A percentile compares a stretch with the other conserved stretches of the same genome.
These are phyloP conservation scores for Hypoxylon perforatum DNA, from an alignment of 495 filamentous ascomycete species.

Conservation along the genomic window DNA sequence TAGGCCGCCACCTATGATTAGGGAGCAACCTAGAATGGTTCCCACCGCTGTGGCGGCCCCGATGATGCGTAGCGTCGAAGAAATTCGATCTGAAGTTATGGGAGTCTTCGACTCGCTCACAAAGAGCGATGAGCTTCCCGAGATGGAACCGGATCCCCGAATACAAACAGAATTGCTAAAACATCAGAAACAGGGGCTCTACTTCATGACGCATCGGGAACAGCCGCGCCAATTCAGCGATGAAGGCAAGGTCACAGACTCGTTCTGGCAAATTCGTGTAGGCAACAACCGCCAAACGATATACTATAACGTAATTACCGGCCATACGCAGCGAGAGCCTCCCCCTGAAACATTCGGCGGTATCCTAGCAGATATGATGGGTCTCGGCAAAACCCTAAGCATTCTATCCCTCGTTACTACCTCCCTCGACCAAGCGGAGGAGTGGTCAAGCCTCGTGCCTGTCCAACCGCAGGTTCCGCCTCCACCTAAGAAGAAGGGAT, in stretches of 20 bases:
- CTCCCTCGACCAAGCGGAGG: slow-evolving; percentile 67
- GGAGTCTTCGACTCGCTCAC: slow-evolving; percentile 87
- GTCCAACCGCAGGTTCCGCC: slow-evolving; percentile 53
- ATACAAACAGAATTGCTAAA: slow-evolving; percentile 78
- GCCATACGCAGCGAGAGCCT: slow-evolving; percentile 67
- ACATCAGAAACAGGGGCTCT: slow-evolving; percentile 92
- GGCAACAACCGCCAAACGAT: slow-evolving; percentile 63
- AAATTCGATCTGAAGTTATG: slow-evolving; percentile 84
- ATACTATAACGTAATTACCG: slow-evolving; percentile 88
- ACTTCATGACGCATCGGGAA: slow-evolving; percentile 89
- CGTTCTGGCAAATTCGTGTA: slow-evolving; percentile 75
- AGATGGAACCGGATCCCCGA: slow-evolving; percentile 71
- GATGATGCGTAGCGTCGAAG: slow-evolving; percentile 76
- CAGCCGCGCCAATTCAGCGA: slow-evolving; percentile 56
- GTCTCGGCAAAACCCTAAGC: slow-evolving; percentile 92
- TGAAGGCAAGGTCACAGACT: slow-evolving; percentile 65
- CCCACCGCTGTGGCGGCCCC: slow-evolving; percentile 23
- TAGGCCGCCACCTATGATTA: slow-evolving; percentile 49
- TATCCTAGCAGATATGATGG: slow-evolving; percentile 98
- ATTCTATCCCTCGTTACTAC: slow-evolving; percentile 79
- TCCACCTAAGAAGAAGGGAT: slow-evolving; percentile 44
- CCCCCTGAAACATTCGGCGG: slow-evolving; percentile 82
- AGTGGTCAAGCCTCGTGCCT: slow-evolving; percentile 63
- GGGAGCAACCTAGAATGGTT: slow-evolving; percentile 26
- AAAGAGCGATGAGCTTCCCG: slow-evolving; percentile 78